Base-by-base conservation (phyloP, 441 rosid species). In the Arabidopsis lyrata region DNA sequence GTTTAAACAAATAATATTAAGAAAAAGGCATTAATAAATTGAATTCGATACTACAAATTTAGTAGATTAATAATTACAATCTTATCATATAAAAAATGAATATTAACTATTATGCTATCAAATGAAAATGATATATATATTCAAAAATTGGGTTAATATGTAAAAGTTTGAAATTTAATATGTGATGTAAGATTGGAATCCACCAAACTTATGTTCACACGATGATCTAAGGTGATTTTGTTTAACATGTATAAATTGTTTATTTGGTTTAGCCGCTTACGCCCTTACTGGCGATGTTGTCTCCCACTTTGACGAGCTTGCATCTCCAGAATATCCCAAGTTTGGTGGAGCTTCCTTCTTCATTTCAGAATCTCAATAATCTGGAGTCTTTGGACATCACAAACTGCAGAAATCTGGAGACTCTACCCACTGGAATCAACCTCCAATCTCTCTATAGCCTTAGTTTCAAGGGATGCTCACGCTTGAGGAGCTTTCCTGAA, bases 391-490 rank as follows among this genome's bases (percentile, higher is more conserved):
- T 57, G 39, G 8, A 10, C 6, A 3, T 61, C 1, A 10, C 1
- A 9, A n/a, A 18, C 5, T 48, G 53, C 5, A 48, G 2, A 9
- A 48, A 48, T 8, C 49, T 45, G 9, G 49, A 45, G 49, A 15
- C 20, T 45, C 20, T 45, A 0, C 49, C 49, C 10, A 15, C 24
- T 1, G 31, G 32, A 7, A 11, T 75, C 6, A 59, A 65, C 39
- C 34, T 52, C 0, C 8, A 15, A 52, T 52, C 55, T 8, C 38
- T 62, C 14, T 5, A 4, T 7, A 1, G 1, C 4, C 12, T 35
- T n/a, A 9, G 12, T 42, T 6, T 80, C 5, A 16, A 35, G 1
- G 58, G 74, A 32, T 80, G 80, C 68, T 15, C 48, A 20, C 39
- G 57, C 1, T 6, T 72, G 22, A 56, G 18, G 3, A 8, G 0